Conservation (phyloP, 164 flowering plant species). For the Warburgia ugandensis region DNA sequence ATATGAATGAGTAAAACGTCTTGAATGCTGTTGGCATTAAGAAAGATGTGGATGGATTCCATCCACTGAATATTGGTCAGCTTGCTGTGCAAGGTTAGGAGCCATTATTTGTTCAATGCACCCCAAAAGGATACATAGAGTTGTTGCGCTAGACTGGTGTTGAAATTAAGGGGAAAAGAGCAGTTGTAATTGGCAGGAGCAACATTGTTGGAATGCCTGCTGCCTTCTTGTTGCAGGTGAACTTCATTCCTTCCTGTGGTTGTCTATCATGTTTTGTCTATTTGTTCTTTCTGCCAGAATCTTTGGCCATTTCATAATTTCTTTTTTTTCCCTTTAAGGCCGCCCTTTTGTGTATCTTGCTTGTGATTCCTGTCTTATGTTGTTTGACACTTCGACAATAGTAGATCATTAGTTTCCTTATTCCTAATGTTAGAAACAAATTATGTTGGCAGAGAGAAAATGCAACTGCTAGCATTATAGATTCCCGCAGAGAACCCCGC, state of each 20-base stretch:
- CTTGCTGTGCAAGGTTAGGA: constrained; percentile 92
- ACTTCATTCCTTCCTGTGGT: background rate
- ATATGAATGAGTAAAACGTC: constrained; percentile 65
- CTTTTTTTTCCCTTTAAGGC: too few relatives aligned
- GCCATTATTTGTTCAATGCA: constrained; percentile 90
- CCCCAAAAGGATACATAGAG: constrained; percentile 95
- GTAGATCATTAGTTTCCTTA: too few relatives aligned
- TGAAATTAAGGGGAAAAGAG: constrained; percentile 80
- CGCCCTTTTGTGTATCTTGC: too few relatives aligned
- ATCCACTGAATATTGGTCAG: constrained; percentile 81
- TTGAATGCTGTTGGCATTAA: constrained; percentile 73
- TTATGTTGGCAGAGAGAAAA: constrained; percentile 67
- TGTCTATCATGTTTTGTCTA: too few relatives aligned
- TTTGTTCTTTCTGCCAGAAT: too few relatives aligned
- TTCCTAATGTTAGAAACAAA: too few relatives aligned
- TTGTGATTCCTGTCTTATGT: too few relatives aligned
- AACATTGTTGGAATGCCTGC: constrained; percentile 97
- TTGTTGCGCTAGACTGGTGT: constrained; percentile 62
- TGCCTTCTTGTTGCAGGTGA: constrained; percentile 77
- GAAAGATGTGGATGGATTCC: constrained; percentile 97
- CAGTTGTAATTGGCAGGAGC: constrained; percentile 98
- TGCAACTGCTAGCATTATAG: constrained; percentile 81
- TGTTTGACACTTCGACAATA: too few relatives aligned
- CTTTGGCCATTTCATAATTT: too few relatives aligned
- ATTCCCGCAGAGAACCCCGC: constrained; percentile 81